These are phyloP conservation scores for Malus asiatica DNA, from an alignment of 306 rosid species.

Conservation along the genomic window DNA sequence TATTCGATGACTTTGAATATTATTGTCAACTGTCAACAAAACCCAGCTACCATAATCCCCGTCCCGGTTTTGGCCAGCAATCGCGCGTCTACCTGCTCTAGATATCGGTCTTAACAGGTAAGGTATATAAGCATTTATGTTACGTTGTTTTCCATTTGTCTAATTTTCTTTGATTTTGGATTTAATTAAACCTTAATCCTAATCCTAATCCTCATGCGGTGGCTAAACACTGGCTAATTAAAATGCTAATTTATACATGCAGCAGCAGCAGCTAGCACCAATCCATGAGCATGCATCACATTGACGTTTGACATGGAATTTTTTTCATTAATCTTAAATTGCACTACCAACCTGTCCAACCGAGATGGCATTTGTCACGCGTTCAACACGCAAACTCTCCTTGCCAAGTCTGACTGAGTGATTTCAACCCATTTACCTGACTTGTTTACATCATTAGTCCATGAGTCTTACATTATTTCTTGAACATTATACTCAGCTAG, in stretches of 20 bases:
- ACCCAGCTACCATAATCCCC: slow-evolving; percentile 12
- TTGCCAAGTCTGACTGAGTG: neutral
- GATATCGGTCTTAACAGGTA: slow-evolving; percentile 15
- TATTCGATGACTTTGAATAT: neutral
- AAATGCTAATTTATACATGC: neutral
- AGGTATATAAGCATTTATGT: neutral
- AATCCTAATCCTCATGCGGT: neutral
- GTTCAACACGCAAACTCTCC: slow-evolving; percentile 12
- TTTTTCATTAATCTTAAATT: slow-evolving; percentile 1
- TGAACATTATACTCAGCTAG: neutral
- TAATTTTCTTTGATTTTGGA: neutral
- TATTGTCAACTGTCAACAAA: neutral
- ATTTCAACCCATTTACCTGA: slow-evolving; percentile 7
- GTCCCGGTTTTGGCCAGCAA: slow-evolving; percentile 19
- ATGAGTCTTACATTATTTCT: neutral
- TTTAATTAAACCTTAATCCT: neutral
- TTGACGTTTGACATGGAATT: slow-evolving; percentile 25
- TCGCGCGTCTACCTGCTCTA: slow-evolving; percentile 11
- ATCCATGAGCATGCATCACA: slow-evolving; percentile 5
- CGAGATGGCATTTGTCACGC: slow-evolving; percentile 20
- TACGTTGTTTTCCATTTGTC: slow-evolving; percentile 1
- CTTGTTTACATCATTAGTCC: neutral
- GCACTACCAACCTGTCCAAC: slow-evolving; percentile 14
- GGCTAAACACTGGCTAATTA: neutral
- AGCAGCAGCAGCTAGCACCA: neutral